Evolutionary conservation across 129 eudicot genomes (phyloP), one percentile per base, ranked within the genome.

Genomic region (Silybum marianum): DNA sequence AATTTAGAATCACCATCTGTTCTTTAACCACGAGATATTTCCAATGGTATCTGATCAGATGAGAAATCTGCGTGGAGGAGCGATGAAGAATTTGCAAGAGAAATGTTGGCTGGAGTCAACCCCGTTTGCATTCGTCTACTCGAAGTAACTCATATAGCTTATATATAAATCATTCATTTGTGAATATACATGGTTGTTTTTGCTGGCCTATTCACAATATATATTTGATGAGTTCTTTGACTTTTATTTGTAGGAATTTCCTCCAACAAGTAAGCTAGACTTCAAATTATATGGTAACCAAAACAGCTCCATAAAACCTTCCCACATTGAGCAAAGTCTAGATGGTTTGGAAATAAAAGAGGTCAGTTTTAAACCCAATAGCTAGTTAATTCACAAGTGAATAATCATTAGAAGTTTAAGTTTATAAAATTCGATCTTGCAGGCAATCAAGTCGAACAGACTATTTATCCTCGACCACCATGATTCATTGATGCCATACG

Each of bases 11-110:
- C 48, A 9, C 48, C 13, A 40, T 70, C 4, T 28, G 13, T 70
- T 13, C 2, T 73, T 38, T 16, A 19, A 0, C 6, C 36, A 23
- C 24, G 34, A 46, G 51, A 54, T 22, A n/a, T 46, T 9, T 40
- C 48, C 12, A 40, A 40, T 9, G 48, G 13, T 9, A 40, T 40
- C 11, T 46, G 12, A 28, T 68, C 78, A 92, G 97, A 36, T 79
- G 90, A 92, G 60, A 89, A 84, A 75, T 81, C 88, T 54, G 94
- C 93, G 16, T 90, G 91, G 93, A 85, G 90, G 72, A 87, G 90
- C 13, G 78, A 87, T 12, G 81, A 75, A 84, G 84, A 84, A 74
- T 79, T 71, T 12, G 79, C 73, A 13, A 74, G 80, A 48, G 84
- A 80, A 75, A 51, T 69, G 79, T 26, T 78, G 54, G 77, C 80